Base-by-base conservation (phyloP, 805 yeast genomes). In the Pichia rugopelliculosa region DNA sequence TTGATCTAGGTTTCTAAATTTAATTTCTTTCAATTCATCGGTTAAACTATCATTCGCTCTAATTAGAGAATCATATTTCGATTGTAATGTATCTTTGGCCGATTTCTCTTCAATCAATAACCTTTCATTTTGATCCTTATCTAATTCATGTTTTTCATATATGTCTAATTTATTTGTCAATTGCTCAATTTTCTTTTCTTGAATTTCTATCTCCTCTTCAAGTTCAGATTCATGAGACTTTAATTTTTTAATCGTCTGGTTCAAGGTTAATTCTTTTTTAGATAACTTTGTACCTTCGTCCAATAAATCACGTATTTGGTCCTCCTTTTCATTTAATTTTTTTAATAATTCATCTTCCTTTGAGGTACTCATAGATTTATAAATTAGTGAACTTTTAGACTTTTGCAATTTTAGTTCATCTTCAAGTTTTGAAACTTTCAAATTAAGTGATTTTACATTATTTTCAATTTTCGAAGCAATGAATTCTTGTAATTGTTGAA, bases 261-360 rank as follows among this genome's bases (percentile, higher is more conserved):
- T 80, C 45, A 80, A 72, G 54, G 76, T 78, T 24, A 87, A 71
- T 56, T 91, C 97, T 51, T 78, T 80, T 49, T 74, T 73, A 0
- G 93, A 79, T 36, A 88, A 65, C 22, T 75, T 77, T 52, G 84
- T 82, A 4, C 96, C 96, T 63, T 89, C 96, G 46, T 76, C 79
- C 59, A 85, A 59, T 25, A 90, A 66, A 48, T 82, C 80, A 17
- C 76, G 74, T 23, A 90, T 79, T 26, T 79, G 76, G 12, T 70
- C 74, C 44, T 89, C 87, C 68, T 69, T 82, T 56, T 64, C 77
- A 57, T 53, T 66, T 41, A 63, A 62, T 47, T 64, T 73, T 53
- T 55, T 48, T 23, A 30, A 23, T 18, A 36, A 36, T 2, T 41
- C 44, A 12, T 25, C 36, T 22, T 17, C 25, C 5, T 13, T 39